phyloP scores from a whole-genome alignment of 2,329 filamentous ascomycete species.

The Scolecobasidium constrictum region DNA sequence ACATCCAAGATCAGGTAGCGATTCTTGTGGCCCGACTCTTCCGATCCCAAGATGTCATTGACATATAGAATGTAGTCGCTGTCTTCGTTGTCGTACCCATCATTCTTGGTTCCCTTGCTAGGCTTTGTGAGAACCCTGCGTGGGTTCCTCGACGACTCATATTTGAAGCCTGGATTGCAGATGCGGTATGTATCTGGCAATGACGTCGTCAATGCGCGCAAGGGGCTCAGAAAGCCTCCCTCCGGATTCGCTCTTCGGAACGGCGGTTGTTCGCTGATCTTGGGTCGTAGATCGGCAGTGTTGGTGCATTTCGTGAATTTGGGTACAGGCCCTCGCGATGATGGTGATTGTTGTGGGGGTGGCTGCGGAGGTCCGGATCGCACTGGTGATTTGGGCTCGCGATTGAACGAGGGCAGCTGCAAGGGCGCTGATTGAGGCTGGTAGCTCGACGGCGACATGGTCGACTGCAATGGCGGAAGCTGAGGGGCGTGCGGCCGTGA shows the following conservation, averaged over 20 bases:
- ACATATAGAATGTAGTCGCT: conserved; percentile 99
- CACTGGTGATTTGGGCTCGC: conserved; percentile 40
- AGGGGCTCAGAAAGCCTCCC: conserved; percentile 92
- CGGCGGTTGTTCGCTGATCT: conserved; percentile 75
- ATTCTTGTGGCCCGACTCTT: conserved; percentile 98
- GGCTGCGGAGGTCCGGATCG: conserved; percentile 37
- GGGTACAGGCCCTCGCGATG: conserved; percentile 60
- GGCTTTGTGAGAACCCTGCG: conserved; percentile 93
- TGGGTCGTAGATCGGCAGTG: conserved; percentile 64
- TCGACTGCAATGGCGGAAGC: conserved; percentile 64
- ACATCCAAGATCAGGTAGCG: conserved; percentile 96
- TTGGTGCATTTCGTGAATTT: conserved; percentile 74
- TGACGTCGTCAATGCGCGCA: conserved; percentile 90
- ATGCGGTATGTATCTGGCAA: conserved; percentile 94
- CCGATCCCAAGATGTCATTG: conserved; percentile 94
- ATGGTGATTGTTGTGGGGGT: conserved; percentile 34
- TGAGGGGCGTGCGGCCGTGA: conserved; percentile 50
- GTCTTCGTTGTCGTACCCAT: conserved; percentile 97
- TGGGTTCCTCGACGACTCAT: conserved; percentile 94
- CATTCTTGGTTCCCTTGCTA: conserved; percentile 96
- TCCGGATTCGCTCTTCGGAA: conserved; percentile 93
- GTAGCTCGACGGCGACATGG: conserved; percentile 55
- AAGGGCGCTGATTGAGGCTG: conserved; percentile 62
- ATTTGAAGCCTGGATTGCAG: conserved; percentile 96
- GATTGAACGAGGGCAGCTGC: conserved; percentile 56